Conservation (phyloP, 2,329 filamentous ascomycete species). For the Pseudonectria buxi region DNA sequence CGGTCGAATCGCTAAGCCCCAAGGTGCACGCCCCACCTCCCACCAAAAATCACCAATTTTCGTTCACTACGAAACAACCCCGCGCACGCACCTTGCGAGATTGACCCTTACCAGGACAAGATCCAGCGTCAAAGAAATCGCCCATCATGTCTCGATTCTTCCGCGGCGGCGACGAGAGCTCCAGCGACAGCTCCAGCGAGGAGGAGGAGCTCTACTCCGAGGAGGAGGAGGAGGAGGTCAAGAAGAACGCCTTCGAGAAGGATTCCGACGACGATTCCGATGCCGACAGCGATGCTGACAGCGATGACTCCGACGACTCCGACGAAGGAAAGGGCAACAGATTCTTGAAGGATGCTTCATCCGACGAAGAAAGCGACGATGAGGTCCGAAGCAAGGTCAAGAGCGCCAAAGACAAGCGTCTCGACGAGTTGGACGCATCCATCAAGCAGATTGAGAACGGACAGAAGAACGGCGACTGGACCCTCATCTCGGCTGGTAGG, state of each 20-base stretch:
- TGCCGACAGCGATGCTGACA: constrained; percentile 45
- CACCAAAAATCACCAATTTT: constrained; percentile 40
- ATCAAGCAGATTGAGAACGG: constrained; percentile 93
- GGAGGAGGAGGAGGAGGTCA: constrained; percentile 36
- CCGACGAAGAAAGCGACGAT: constrained; percentile 80
- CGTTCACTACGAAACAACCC: constrained; percentile 28
- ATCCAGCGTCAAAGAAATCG: constrained; percentile 21
- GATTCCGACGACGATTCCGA: constrained; percentile 48
- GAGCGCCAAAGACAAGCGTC: constrained; percentile 95
- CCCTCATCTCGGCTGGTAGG: constrained; percentile 77
- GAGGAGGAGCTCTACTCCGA: constrained; percentile 86
- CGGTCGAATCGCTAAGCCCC: constrained; percentile 31
- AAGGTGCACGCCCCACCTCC: constrained; percentile 33
- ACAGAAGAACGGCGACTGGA: constrained; percentile 97
- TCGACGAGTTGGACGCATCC: constrained; percentile 85
- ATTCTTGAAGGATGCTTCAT: constrained; percentile 72
- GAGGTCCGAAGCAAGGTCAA: constrained; percentile 83
- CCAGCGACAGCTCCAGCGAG: constrained; percentile 89
- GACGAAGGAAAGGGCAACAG: constrained; percentile 63
- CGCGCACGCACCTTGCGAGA: constrained; percentile 26
- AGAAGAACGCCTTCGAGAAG: constrained; percentile 40
- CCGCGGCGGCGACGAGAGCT: constrained; percentile 85
- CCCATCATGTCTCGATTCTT: constrained; percentile 92
- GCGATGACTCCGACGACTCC: constrained; percentile 51
- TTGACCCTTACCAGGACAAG: constrained; percentile 26